Conservation (phyloP, 306 rosid species). For the Neltuma alba region DNA sequence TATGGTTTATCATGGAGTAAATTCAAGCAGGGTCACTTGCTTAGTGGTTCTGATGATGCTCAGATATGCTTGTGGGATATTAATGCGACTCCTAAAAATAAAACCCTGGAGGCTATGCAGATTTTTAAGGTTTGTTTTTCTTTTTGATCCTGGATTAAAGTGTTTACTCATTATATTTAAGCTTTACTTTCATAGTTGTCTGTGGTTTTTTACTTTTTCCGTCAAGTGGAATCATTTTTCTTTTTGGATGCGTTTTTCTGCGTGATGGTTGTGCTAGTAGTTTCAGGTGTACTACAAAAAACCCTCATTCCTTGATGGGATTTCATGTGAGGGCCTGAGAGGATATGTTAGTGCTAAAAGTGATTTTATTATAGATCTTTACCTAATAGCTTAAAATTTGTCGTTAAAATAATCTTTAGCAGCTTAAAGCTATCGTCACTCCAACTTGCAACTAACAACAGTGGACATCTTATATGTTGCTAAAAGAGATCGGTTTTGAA, state of each 20-base stretch:
- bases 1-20: conserved; percentile 97
- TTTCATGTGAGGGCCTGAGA: neutral
- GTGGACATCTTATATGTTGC: no score
- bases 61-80: conserved; percentile 99
- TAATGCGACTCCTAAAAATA: conserved; percentile 74
- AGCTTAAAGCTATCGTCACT: no score
- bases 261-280: neutral
- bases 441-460: no score
- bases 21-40: conserved; percentile 87
- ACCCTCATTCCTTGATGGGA: neutral
- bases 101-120: conserved; percentile 75
- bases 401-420: neutral
- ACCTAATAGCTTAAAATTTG: neutral
- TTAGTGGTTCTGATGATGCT: conserved; percentile 98
- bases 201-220: neutral
- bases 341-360: no score
- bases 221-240: neutral
- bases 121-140: conserved; percentile 70
- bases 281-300: neutral
- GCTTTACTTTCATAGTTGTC: neutral
- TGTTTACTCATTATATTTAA: neutral
- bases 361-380: neutral
- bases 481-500: neutral
- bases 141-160: neutral
- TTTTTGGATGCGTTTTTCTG: neutral